These are phyloP conservation scores for Malassezia caprae DNA, from an alignment of 1,284 basidiomycete genomes.

Conservation along the genomic window DNA sequence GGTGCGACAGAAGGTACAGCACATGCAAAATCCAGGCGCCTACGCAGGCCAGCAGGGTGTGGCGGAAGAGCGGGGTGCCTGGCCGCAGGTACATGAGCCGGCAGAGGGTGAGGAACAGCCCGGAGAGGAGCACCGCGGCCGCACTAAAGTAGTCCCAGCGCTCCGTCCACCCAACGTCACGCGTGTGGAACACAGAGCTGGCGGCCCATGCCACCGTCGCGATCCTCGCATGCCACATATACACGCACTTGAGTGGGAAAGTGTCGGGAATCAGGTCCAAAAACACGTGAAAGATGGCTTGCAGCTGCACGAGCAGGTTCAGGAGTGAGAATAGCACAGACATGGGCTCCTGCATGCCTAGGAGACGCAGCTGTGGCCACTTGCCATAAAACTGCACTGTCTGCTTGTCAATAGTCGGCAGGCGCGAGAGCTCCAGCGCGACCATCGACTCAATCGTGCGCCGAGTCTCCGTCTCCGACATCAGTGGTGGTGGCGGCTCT, in stretches of 20 bases:
- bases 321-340: slow-evolving; percentile 77
- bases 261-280: slow-evolving; percentile 26
- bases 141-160: slow-evolving; percentile 92
- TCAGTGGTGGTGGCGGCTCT: slow-evolving; percentile 2
- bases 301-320: slow-evolving; percentile 59
- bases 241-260: slow-evolving; percentile 58
- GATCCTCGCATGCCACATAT: slow-evolving; percentile 60
- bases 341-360: slow-evolving; percentile 77
- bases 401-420: slow-evolving; percentile 38
- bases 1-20: slow-evolving; percentile 60
- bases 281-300: slow-evolving; percentile 25
- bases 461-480: background rate
- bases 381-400: slow-evolving; percentile 62
- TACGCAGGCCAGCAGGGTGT: slow-evolving; percentile 22
- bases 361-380: slow-evolving; percentile 58
- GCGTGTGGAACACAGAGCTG: slow-evolving; percentile 81
- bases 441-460: slow-evolving; percentile 11
- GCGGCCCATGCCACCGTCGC: slow-evolving; percentile 88
- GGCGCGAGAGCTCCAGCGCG: slow-evolving; percentile 18
- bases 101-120: slow-evolving; percentile 56
- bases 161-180: slow-evolving; percentile 77
- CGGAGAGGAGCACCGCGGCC: slow-evolving; percentile 60
- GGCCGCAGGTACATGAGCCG: slow-evolving; percentile 44
- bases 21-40: slow-evolving; percentile 54
- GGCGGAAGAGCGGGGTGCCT: slow-evolving; percentile 18